Conservation (phyloP, 1,139 yeast species). For the Zygoascus sp. region DNA sequence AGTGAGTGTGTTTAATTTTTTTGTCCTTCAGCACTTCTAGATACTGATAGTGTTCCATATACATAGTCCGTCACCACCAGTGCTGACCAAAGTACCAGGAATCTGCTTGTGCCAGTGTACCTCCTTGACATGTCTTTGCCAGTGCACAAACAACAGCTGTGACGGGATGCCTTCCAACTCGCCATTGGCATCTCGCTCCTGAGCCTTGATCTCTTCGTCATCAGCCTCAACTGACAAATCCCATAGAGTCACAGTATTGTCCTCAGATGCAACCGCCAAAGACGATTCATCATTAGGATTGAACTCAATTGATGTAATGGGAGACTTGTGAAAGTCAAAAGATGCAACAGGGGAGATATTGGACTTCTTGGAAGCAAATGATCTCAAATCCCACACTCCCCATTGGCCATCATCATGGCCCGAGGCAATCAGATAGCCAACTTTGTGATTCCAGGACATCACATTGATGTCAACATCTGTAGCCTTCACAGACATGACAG, state of each 20-base stretch:
- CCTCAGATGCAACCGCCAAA: conserved; percentile 93
- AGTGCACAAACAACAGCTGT: conserved; percentile 90
- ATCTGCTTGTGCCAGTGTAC: conserved; percentile 97
- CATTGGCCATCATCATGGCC: conserved; percentile 98
- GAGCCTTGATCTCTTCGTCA: conserved; percentile 29
- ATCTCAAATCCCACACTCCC: conserved; percentile 98
- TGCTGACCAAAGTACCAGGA: conserved; percentile 90
- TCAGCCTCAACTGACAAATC: conserved; percentile 32
- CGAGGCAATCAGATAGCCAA: conserved; percentile 80
- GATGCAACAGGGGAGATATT: conserved; percentile 52
- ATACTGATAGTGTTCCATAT: conserved; percentile 97
- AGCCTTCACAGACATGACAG: conserved; percentile 82
- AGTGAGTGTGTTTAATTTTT: not conserved
- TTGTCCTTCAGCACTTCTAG: conserved; percentile 31
- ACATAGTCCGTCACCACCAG: conserved; percentile 93
- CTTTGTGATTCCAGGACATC: conserved; percentile 89
- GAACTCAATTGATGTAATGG: conserved; percentile 89
- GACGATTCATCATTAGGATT: conserved; percentile 95
- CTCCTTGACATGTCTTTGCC: conserved; percentile 97
- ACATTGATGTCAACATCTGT: conserved; percentile 86
- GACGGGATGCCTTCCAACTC: conserved; percentile 92
- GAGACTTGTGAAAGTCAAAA: conserved; percentile 89
- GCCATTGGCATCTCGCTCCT: conserved; percentile 36
- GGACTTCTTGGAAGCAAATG: conserved; percentile 63
- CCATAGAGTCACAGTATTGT: conserved; percentile 95